A percentile compares a stretch with the other conserved stretches of the same genome.
These are phyloP conservation scores for Chara braunii DNA, from an alignment of 139 green algal genomes.

Conservation along the genomic window DNA sequence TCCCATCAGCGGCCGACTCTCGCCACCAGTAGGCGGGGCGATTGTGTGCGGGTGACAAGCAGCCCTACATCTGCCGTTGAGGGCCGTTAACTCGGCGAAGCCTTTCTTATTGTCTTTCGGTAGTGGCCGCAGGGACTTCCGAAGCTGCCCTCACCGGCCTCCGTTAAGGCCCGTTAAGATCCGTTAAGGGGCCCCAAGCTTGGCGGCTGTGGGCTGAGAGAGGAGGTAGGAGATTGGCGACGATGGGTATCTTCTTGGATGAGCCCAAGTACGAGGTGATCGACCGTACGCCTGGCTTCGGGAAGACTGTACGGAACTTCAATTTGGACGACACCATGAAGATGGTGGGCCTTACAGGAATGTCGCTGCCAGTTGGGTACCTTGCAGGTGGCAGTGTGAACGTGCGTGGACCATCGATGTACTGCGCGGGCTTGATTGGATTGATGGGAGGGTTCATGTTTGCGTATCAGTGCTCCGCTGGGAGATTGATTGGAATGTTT, in stretches of 20 bases:
- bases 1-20: too few relatives aligned
- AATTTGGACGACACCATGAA: slow-evolving; percentile 13
- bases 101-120: too few relatives aligned
- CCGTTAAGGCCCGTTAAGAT: too few relatives aligned
- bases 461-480: slow-evolving; percentile 31
- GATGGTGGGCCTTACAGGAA: slow-evolving; percentile 2
- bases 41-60: too few relatives aligned
- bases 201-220: too few relatives aligned
- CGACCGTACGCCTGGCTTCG: slow-evolving; percentile 14
- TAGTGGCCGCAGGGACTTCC: too few relatives aligned
- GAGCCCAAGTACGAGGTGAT: slow-evolving; percentile 37
- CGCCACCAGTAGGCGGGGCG: too few relatives aligned
- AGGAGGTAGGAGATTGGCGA: neutral
- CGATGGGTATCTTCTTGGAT: slow-evolving; percentile 35
- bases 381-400: slow-evolving; percentile 13
- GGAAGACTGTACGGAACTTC: slow-evolving; percentile 34
- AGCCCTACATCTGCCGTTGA: too few relatives aligned
- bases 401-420: slow-evolving; percentile 23
- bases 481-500: slow-evolving; percentile 23
- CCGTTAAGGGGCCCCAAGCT: too few relatives aligned
- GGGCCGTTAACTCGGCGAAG: too few relatives aligned
- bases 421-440: slow-evolving; percentile 18
- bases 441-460: slow-evolving; percentile 39
- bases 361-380: slow-evolving; percentile 19
- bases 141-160: too few relatives aligned